Conservation (phyloP, 2,329 filamentous ascomycete genomes). For the Thelonectria blattea region DNA sequence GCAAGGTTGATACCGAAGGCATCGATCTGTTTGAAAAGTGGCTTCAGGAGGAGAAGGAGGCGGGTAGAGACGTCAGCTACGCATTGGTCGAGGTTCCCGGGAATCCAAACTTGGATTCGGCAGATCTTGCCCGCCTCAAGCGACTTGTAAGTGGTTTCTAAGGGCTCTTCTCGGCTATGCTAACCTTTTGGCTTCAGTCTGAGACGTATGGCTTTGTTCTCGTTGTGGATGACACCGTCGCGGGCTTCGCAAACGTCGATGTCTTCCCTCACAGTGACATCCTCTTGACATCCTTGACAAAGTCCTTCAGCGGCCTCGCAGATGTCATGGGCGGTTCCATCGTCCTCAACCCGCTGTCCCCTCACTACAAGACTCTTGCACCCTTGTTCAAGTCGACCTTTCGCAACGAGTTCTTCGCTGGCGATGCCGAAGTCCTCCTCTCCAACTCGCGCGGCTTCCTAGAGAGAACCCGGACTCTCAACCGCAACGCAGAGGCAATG, state of each 20-base stretch:
- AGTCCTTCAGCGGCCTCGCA: constrained; percentile 62
- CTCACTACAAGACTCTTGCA: constrained; percentile 46
- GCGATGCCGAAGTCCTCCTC: constrained; percentile 54
- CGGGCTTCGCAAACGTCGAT: constrained; percentile 57
- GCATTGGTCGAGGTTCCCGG: constrained; percentile 54
- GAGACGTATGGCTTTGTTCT: constrained; percentile 53
- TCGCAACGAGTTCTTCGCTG: constrained; percentile 54
- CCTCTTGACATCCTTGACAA: constrained; percentile 60
- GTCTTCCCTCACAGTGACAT: constrained; percentile 56
- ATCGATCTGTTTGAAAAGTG: constrained; percentile 53
- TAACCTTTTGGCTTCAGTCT: constrained; percentile 30
- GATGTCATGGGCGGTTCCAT: constrained; percentile 61
- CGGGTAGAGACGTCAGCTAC: constrained; percentile 50
- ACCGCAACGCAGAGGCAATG: constrained; percentile 53
- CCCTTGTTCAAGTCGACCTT: constrained; percentile 37
- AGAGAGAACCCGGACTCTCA: constrained; percentile 45
- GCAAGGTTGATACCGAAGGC: constrained; percentile 48
- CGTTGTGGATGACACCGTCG: constrained; percentile 56
- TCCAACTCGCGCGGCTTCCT: constrained; percentile 54
- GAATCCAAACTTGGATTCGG: constrained; percentile 45
- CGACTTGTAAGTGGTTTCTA: constrained; percentile 43
- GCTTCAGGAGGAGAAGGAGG: constrained; percentile 48
- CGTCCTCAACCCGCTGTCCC: constrained; percentile 55
- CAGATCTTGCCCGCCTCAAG: constrained; percentile 44
- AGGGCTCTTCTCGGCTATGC: neutral